Conservation (phyloP, 1,284 basidiomycete genomes). For the Sporisorium exsertum region DNA sequence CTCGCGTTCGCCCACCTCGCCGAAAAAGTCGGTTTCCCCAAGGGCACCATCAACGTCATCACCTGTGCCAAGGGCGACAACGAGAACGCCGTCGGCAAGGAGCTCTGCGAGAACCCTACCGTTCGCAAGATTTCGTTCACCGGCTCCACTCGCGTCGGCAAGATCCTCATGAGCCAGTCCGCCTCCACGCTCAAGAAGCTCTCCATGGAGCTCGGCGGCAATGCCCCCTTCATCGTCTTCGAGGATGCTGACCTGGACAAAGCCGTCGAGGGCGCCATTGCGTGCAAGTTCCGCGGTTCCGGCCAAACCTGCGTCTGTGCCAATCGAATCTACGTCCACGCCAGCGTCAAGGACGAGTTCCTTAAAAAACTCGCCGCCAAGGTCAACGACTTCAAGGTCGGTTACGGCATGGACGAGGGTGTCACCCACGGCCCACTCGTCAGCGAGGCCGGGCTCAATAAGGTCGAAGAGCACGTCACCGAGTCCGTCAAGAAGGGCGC, state of each 20-base stretch:
- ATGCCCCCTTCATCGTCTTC: conserved; percentile 94
- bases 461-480: conserved; percentile 87
- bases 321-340: conserved; percentile 75
- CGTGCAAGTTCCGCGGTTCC: conserved; percentile 89
- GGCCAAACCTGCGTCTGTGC: conserved; percentile 87
- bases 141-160: conserved; percentile 88
- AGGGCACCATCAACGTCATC: conserved; percentile 94
- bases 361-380: conserved; percentile 82
- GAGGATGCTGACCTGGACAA: conserved; percentile 93
- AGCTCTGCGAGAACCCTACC: conserved; percentile 72
- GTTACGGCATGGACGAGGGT: conserved; percentile 82
- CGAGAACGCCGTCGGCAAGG: conserved; percentile 81
- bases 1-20: conserved; percentile 88
- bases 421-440: conserved; percentile 93
- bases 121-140: conserved; percentile 95
- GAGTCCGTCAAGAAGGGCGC: conserved; percentile 87
- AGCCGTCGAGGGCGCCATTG: conserved; percentile 87
- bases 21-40: conserved; percentile 87
- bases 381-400: conserved; percentile 90
- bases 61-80: conserved; percentile 81
- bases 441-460: conserved; percentile 84
- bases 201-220: conserved; percentile 75
- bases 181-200: conserved; percentile 91
- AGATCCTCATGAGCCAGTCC: conserved; percentile 85
- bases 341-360: conserved; percentile 80